Base-by-base conservation (phyloP, 208 protist species). In the Phytomonas sp. region DNA sequence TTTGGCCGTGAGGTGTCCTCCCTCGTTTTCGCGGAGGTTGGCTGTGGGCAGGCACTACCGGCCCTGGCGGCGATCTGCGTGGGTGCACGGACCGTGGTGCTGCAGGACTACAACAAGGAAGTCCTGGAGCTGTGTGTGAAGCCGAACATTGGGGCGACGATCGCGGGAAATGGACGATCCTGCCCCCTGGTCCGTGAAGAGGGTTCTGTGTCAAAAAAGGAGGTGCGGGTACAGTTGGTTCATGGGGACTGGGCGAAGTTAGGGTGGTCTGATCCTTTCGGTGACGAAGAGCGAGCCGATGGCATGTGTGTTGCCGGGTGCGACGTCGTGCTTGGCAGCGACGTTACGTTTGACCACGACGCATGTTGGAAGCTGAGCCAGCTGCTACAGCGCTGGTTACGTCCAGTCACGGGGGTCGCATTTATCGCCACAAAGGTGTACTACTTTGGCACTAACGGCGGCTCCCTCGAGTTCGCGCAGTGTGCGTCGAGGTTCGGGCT, bases 371-470 rank as follows among this genome's bases (percentile, higher is more conserved):
- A 93, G 79, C 73, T 94, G 28, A 82, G 80, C 11, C 68, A 64
- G 6, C 67, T 93, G 65, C 73, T 94, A 63, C 59, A 64, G n/a
- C 86, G 88, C 9, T 91, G 82, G 74, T 67, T 96, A 62, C 71
- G 61, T 31, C 83, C 83, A 0, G 2, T 32, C 60, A 72, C 61
- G 15, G 85, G 78, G 3, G 71, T 85, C 0, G 88, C 85, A 15
- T 72, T 90, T 51, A 87, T 96, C 69, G 91, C 84, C 30, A 87
- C 80, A n/a, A 96, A 96, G 77, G 78, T 83, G 31, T 96, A 91
- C 75, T 96, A 96, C 78, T 96, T 94, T 78, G 91, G 91, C 30
- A 96, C 91, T 0, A 87, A 85, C 66, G 91, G 91, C 34, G 91
- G 91, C 37, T 73, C 74, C 33, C 63, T 84, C 40, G 85, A 88